A percentile compares a stretch with the other conserved stretches of the same genome.
Conservation (phyloP, 2,329 filamentous ascomycete species). For the Neopestalotiopsis sp. region DNA sequence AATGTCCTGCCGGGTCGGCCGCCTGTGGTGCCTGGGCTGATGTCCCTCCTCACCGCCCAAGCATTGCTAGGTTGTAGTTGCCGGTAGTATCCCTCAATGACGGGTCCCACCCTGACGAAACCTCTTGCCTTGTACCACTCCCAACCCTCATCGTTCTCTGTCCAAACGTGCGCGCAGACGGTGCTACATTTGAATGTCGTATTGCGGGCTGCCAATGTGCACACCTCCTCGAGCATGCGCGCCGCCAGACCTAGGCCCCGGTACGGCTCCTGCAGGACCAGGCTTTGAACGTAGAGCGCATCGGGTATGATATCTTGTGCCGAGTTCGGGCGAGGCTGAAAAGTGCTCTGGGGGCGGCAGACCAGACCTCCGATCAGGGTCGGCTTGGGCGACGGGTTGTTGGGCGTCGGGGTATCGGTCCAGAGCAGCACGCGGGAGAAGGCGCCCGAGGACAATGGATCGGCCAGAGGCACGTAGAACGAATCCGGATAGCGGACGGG, state of each 20-base stretch:
- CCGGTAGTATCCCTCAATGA: slow-evolving; percentile 64
- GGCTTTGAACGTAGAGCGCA: slow-evolving; percentile 68
- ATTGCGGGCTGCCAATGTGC: slow-evolving; percentile 45
- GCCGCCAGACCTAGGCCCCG: slow-evolving; percentile 63
- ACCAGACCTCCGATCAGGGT: slow-evolving; percentile 64
- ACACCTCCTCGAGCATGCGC: slow-evolving; percentile 60
- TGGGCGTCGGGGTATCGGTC: slow-evolving; percentile 45
- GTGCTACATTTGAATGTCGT: slow-evolving; percentile 44
- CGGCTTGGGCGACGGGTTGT: slow-evolving; percentile 41
- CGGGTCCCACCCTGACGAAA: slow-evolving; percentile 53
- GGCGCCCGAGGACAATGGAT: slow-evolving; percentile 54
- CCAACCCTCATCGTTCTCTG: slow-evolving; percentile 67
- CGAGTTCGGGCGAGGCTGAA: slow-evolving; percentile 20
- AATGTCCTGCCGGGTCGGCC: slow-evolving; percentile 24
- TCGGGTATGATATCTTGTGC: slow-evolving; percentile 39
- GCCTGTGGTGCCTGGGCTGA: slow-evolving; percentile 34
- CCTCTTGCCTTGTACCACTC: slow-evolving; percentile 66
- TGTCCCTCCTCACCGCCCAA: slow-evolving; percentile 60
- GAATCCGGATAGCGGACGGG: slow-evolving; percentile 68
- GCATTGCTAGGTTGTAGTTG: slow-evolving; percentile 67
- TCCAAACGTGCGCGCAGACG: slow-evolving; percentile 73
- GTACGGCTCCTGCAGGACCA: slow-evolving; percentile 68
- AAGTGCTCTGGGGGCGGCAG: slow-evolving; percentile 63
- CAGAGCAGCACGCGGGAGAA: slow-evolving; percentile 68
- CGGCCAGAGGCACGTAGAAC: slow-evolving; percentile 64